Percentiles rank a stretch among this genome's conserved stretches.
phyloP scores from a whole-genome alignment of 257 asterid species.

The Ehretia macrophylla region DNA sequence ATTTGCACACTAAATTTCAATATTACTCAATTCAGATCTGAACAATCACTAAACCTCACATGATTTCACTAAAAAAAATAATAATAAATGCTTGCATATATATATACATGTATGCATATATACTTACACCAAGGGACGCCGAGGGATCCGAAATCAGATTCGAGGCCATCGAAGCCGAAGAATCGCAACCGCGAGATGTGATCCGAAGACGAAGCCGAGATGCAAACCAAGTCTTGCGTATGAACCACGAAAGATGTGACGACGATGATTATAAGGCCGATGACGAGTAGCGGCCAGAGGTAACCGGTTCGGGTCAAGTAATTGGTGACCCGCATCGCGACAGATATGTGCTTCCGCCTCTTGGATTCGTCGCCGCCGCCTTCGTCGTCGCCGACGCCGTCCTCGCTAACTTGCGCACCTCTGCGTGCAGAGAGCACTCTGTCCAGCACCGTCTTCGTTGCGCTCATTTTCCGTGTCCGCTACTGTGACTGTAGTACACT shows the following conservation, averaged over 20 bases:
- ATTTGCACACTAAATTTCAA: not conserved
- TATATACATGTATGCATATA: not conserved
- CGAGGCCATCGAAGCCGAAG: slow-evolving; percentile 70
- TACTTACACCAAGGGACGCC: slow-evolving; percentile 99
- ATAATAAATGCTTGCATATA: not conserved
- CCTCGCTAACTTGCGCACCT: slow-evolving; percentile 55
- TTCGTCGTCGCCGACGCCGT: slow-evolving; percentile 28
- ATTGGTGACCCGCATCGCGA: slow-evolving; percentile 44
- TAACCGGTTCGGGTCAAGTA: slow-evolving; percentile 73
- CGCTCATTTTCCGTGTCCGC: not conserved
- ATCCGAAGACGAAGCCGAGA: slow-evolving; percentile 66
- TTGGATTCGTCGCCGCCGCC: slow-evolving; percentile 68
- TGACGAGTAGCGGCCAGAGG: slow-evolving; percentile 59
- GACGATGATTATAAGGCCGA: slow-evolving; percentile 46
- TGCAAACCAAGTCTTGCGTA: slow-evolving; percentile 84
- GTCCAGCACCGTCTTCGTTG: slow-evolving; percentile 49
- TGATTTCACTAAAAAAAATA: too few species aligned
- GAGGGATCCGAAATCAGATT: slow-evolving; percentile 89
- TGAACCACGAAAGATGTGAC: slow-evolving; percentile 37
- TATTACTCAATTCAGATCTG: slow-evolving; percentile 4
- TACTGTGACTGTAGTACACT: not conserved
- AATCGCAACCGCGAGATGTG: slow-evolving; percentile 71
- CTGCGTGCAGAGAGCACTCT: slow-evolving; percentile 76
- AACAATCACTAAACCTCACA: not conserved
- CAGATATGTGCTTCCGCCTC: slow-evolving; percentile 58